phyloP scores from a whole-genome alignment of 345 rosid genomes.

The Syzygium jambos region DNA sequence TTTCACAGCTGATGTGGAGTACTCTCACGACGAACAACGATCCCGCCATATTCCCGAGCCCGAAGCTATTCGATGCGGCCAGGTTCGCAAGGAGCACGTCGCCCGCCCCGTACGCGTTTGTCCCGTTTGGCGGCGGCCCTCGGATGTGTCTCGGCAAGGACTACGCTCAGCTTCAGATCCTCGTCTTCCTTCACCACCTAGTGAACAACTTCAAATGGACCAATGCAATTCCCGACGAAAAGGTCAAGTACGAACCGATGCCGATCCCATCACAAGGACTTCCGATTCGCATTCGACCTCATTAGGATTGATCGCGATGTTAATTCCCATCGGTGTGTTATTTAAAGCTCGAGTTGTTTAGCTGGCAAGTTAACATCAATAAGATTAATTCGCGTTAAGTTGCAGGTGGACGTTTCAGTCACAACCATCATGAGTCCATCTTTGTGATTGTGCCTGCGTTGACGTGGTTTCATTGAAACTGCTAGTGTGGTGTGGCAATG shows the following conservation, averaged over 20 bases:
- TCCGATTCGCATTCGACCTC: conserved; percentile 5
- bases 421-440: too few relatives aligned
- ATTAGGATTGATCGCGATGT: not conserved
- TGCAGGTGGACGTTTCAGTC: too few relatives aligned
- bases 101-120: not conserved
- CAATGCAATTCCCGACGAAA: conserved; percentile 1
- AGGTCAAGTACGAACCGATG: conserved; percentile 1
- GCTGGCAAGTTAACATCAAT: not conserved
- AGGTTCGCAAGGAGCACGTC: conserved; percentile 3
- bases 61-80: conserved; percentile 4
- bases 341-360: not conserved
- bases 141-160: conserved; percentile 19
- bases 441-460: too few relatives aligned
- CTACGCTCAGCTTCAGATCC: conserved; percentile 4
- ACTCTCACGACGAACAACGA: not conserved
- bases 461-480: too few relatives aligned
- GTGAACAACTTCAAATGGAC: conserved; percentile 16
- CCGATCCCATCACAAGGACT: conserved; percentile 8
- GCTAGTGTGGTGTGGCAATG: too few relatives aligned
- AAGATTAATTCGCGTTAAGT: not conserved
- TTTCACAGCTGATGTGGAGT: not conserved
- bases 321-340: not conserved
- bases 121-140: conserved; percentile 18
- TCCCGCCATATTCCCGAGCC: conserved; percentile 4
- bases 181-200: conserved; percentile 14